These are phyloP conservation scores for Zasmidium angulare DNA, from an alignment of 2,329 filamentous ascomycete species.

Conservation along the genomic window DNA sequence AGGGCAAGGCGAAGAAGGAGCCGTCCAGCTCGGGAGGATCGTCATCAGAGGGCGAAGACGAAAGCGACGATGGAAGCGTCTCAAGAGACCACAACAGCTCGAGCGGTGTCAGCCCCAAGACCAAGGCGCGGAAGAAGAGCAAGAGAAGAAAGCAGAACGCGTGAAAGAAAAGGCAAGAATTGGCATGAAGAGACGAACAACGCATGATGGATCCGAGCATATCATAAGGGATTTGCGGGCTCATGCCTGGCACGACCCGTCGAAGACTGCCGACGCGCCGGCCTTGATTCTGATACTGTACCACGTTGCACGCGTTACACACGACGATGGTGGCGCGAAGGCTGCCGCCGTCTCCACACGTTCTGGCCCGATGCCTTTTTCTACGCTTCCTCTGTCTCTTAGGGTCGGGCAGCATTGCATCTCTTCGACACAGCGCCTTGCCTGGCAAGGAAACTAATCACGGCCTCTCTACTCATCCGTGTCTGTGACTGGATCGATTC, in stretches of 20 bases:
- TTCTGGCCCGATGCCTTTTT: neutral
- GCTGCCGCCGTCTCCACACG: neutral
- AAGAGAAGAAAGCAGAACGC: constrained; percentile 24
- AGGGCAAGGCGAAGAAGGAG: constrained; percentile 31
- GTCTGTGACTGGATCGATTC: neutral
- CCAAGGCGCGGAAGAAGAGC: constrained; percentile 23
- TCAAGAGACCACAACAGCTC: constrained; percentile 3
- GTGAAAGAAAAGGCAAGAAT: neutral
- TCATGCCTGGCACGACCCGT: constrained; percentile 1
- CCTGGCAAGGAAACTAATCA: neutral
- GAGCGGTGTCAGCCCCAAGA: constrained; percentile 18
- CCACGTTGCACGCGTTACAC: constrained; percentile 4
- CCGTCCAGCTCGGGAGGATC: constrained; percentile 11
- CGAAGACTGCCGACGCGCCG: constrained; percentile 1
- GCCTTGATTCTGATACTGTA: constrained; percentile 3
- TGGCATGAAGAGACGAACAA: neutral
- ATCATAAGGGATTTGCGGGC: neutral
- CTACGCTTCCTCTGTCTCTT: neutral
- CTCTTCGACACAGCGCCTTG: neutral
- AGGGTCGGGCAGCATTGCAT: constrained; percentile 11
- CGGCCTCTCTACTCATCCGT: too few relatives aligned
- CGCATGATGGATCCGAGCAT: neutral
- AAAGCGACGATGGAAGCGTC: constrained; percentile 8
- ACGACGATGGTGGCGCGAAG: neutral
- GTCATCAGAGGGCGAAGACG: constrained; percentile 18